These are phyloP conservation scores for Narthecium ossifragum DNA, from an alignment of 106 monocot genomes.

Conservation along the genomic window DNA sequence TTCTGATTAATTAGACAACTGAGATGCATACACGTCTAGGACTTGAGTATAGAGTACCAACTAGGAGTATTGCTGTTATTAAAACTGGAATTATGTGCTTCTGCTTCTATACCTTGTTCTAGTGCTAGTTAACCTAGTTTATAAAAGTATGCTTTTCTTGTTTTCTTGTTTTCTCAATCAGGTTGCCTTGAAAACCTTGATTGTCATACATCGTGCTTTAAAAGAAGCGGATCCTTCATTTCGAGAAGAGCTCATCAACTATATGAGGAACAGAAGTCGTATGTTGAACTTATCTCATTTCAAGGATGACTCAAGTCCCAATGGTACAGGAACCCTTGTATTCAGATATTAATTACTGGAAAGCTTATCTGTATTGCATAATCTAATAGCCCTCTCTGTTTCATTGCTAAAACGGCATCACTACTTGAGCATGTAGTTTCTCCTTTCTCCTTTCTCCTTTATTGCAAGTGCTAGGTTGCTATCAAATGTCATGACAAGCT, in stretches of 20 bases:
- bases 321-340: conserved; percentile 36
- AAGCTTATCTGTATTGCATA: not conserved
- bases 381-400: not conserved
- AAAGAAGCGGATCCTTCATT: conserved; percentile 75
- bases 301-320: conserved; percentile 72
- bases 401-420: not conserved
- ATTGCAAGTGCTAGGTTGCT: not conserved
- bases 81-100: not conserved
- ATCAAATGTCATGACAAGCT: not conserved
- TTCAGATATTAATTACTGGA: not conserved
- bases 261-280: conserved; percentile 35
- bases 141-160: not conserved
- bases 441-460: not conserved
- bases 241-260: conserved; percentile 62
- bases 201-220: conserved; percentile 70
- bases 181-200: conserved; percentile 79
- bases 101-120: no score
- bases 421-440: not conserved
- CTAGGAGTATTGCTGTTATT: no score
- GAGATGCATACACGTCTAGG: not conserved
- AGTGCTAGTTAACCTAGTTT: not conserved
- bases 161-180: conserved; percentile 8
- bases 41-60: not conserved
- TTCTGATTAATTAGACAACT: not conserved
- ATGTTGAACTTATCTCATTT: conserved; percentile 77